These are phyloP conservation scores for Ophiocordyceps camponoti-saundersi DNA, from an alignment of 2,329 filamentous ascomycete species.

Conservation along the genomic window DNA sequence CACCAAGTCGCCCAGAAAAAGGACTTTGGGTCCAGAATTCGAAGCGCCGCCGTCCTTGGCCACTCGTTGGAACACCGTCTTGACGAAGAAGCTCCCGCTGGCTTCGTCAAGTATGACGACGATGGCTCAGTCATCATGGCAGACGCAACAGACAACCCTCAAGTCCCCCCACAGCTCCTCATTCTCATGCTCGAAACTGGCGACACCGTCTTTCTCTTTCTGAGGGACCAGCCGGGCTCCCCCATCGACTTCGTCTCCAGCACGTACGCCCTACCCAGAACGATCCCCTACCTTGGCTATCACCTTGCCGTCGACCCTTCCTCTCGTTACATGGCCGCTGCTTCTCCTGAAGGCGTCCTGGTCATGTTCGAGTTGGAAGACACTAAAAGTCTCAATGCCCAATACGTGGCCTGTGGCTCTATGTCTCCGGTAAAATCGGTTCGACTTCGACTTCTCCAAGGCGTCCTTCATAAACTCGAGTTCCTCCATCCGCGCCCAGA, in stretches of 20 bases:
- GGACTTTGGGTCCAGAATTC: conserved; percentile 64
- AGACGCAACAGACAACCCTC: conserved; percentile 7
- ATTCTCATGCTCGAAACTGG: conserved; percentile 59
- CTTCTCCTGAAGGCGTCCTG: conserved; percentile 53
- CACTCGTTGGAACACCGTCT: conserved; percentile 23
- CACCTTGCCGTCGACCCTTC: conserved; percentile 64
- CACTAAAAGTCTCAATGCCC: conserved; percentile 30
- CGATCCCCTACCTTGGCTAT: conserved; percentile 40
- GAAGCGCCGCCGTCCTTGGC: conserved; percentile 63
- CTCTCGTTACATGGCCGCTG: conserved; percentile 51
- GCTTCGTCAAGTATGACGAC: conserved; percentile 18
- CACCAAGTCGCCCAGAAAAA: conserved; percentile 60
- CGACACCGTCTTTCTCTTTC: conserved; percentile 62
- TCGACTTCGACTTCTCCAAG: conserved; percentile 35
- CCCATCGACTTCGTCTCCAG: conserved; percentile 43
- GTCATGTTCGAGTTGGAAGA: conserved; percentile 54
- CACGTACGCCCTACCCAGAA: conserved; percentile 39
- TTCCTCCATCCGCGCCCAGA: conserved; percentile 59
- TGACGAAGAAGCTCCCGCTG: conserved; percentile 12
- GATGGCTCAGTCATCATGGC: conserved; percentile 21
- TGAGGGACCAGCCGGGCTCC: conserved; percentile 26
- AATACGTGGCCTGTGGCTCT: conserved; percentile 24
- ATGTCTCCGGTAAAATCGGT: conserved; percentile 40
- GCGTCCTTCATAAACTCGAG: conserved; percentile 70
- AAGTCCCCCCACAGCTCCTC: conserved; percentile 62